A percentile compares a stretch with the other conserved stretches of the same genome.
phyloP scores from a whole-genome alignment of 2,329 filamentous ascomycete species.

The Aspergillus sclerotialis region DNA sequence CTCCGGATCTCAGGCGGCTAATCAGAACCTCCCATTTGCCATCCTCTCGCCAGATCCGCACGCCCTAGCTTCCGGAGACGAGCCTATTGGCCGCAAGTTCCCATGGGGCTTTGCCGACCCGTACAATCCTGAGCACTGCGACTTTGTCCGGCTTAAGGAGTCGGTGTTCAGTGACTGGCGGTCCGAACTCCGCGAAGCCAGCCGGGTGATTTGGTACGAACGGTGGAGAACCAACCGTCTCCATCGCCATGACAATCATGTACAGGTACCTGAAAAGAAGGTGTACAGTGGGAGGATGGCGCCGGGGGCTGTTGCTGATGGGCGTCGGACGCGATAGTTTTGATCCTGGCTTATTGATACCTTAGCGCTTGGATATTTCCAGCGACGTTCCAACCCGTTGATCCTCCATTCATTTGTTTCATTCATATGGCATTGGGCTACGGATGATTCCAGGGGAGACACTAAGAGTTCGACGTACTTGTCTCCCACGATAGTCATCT shows the following conservation, averaged over 20 bases:
- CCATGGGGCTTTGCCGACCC: slow-evolving; percentile 97
- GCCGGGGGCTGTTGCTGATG: slow-evolving; percentile 16
- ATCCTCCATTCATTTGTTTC: no score
- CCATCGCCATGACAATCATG: slow-evolving; percentile 22
- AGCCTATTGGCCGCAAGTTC: slow-evolving; percentile 71
- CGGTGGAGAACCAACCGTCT: slow-evolving; percentile 68
- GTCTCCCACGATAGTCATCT: no score
- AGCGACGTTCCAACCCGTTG: no score
- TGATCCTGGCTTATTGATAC: background rate
- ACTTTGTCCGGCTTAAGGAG: slow-evolving; percentile 85
- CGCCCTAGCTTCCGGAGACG: slow-evolving; percentile 46
- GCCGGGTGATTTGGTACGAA: slow-evolving; percentile 90
- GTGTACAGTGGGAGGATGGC: slow-evolving; percentile 22
- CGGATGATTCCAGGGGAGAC: no score
- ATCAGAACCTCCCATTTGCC: slow-evolving; percentile 76
- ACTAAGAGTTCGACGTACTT: no score
- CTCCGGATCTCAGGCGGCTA: slow-evolving; percentile 27
- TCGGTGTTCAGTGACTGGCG: slow-evolving; percentile 93
- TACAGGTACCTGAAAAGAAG: slow-evolving; percentile 16
- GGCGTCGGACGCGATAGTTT: slow-evolving; percentile 17
- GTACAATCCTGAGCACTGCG: slow-evolving; percentile 84
- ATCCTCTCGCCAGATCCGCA: slow-evolving; percentile 92
- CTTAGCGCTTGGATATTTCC: no score
- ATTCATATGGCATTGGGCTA: no score
- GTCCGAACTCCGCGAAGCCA: slow-evolving; percentile 79